A percentile compares a stretch with the other conserved stretches of the same genome.
Conservation (phyloP, 2,329 filamentous ascomycete species). For the Colletotrichum viniferum region DNA sequence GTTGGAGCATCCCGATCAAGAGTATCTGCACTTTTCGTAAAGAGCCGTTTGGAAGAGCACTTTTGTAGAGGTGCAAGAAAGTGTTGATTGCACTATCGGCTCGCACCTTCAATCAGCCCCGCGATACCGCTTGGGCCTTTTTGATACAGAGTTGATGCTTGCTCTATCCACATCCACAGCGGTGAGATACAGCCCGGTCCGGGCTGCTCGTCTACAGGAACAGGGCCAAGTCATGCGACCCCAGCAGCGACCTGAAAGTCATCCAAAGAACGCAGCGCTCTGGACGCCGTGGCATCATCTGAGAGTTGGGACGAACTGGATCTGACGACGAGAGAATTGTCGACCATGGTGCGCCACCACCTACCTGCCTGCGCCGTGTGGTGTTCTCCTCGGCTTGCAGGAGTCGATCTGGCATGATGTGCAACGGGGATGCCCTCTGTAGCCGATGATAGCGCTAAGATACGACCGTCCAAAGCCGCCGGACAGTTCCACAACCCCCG, state of each 20-base stretch:
- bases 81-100: not conserved
- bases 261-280: not conserved
- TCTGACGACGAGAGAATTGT: not conserved
- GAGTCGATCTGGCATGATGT: slow-evolving; percentile 18
- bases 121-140: not conserved
- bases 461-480: not conserved
- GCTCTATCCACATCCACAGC: not conserved
- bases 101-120: not conserved
- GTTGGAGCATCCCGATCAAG: not conserved
- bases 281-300: not conserved
- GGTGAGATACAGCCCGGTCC: not conserved
- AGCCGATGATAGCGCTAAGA: not conserved
- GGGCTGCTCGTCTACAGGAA: not conserved
- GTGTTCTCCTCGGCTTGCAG: slow-evolving; percentile 10
- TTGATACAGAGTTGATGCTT: not conserved
- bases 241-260: not conserved
- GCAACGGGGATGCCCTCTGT: not conserved
- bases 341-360: not conserved
- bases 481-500: slow-evolving; percentile 4
- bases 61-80: not conserved
- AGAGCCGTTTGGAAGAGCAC: not conserved
- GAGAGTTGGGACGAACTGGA: slow-evolving; percentile 19
- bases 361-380: not conserved
- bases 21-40: not conserved
- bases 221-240: not conserved